Percentiles rank a stretch among this genome's conserved stretches.
These are phyloP conservation scores for Tetracladium setigerum DNA, from an alignment of 495 filamentous ascomycete genomes.

Conservation along the genomic window DNA sequence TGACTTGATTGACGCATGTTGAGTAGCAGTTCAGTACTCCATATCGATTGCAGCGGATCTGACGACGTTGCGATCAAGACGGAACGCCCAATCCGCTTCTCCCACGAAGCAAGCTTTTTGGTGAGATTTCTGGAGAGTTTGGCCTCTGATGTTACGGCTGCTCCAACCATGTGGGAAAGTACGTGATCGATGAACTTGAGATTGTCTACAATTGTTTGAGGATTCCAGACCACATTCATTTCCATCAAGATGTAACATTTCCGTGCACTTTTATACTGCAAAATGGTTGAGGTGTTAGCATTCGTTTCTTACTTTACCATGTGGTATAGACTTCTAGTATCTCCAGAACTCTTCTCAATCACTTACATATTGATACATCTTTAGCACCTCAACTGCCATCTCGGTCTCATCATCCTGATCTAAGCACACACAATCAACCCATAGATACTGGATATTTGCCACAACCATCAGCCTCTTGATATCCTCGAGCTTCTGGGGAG, in stretches of 20 bases:
- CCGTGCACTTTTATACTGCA: constrained; percentile 14
- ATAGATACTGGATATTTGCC: constrained; percentile 8
- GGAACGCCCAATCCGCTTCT: constrained; percentile 3
- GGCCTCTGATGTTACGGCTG: constrained; percentile 8
- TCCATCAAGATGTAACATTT: constrained; percentile 21
- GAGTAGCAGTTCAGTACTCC: constrained; percentile 22
- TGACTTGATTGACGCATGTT: constrained; percentile 16
- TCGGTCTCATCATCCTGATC: constrained; percentile 7
- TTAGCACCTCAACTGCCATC: constrained; percentile 7
- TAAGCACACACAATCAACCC: constrained; percentile 16
- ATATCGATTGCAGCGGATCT: constrained; percentile 13
- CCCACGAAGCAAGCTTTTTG: constrained; percentile 2
- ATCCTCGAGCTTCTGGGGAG: constrained; percentile 5
- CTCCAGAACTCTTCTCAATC: too few relatives aligned
- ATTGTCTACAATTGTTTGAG: constrained; percentile 16
- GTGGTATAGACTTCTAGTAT: too few relatives aligned
- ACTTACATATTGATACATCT: constrained; percentile 20
- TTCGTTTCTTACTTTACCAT: too few relatives aligned
- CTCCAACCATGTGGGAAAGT: constrained; percentile 10
- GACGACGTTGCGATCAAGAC: background rate
- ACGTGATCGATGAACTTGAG: constrained; percentile 18
- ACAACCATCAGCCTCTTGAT: constrained; percentile 6
- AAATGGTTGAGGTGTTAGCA: too few relatives aligned
- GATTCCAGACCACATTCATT: constrained; percentile 18
- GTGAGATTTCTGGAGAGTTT: constrained; percentile 3